Evolutionary conservation across 768 basidiomycete species (phyloP), one percentile per base, ranked within the genome.

Genomic region (Tubosaeta sp.): DNA sequence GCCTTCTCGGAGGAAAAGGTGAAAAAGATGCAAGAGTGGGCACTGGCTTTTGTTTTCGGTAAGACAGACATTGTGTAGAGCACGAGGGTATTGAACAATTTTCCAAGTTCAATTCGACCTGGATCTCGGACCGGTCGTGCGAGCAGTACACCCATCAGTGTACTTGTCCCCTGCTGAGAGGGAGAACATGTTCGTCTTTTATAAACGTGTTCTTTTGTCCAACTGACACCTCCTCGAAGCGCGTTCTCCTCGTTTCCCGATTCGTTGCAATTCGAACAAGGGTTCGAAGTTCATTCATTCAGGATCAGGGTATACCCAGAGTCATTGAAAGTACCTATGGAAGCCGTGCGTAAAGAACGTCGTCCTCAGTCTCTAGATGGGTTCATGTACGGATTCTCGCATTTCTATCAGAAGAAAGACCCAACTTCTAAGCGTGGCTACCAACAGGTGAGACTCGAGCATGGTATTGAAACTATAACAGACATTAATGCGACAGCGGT

Each of bases 171-270:
- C 82, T 34, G 70, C 78, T 0, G 90, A 93, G 63, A 77, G 75
- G 30, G 87, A 91, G 67, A 95, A 93, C 59, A 83, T 96, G 93
- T 94, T 10, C 19, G 48, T 55, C 42, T 12, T 51, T 6, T 18
- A 19, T 27, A 3, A 3, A 6, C 16, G 6, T 31, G 11, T 21
- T 11, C 6, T 44, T 35, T 47, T 30, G 30, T 45, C 16, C 6
- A 5, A 42, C 49, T 55, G 47, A 64, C 48, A 48, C 31, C 6
- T 19, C 39, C 22, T 24, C 18, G 9, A 24, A 96, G 94, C 49
- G 90, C 93, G 2, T 97, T 97, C 66, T 90, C 88, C 7, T 83
- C 91, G 1, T 93, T 97, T 61, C 94, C 94, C 0, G 94, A 97
- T 63, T 92, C 92, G 0, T 70, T 83, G 2, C 83, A 90, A 49